phyloP scores from a whole-genome alignment of 1,284 basidiomycete species.

The Phellinidium pouzarii region DNA sequence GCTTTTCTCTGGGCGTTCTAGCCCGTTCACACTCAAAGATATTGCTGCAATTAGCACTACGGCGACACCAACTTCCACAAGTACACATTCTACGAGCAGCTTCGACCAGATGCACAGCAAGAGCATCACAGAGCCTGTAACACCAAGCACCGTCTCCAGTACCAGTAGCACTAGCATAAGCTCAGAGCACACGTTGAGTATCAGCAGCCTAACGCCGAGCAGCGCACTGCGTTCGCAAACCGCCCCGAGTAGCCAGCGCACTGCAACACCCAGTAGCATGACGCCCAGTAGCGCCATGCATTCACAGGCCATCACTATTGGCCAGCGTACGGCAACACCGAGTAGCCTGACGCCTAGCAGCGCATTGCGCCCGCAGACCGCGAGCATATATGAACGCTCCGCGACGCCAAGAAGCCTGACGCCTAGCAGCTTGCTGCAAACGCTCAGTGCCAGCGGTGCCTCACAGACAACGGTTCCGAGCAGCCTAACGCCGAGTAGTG shows the following conservation, averaged over 20 bases:
- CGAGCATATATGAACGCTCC: neutral
- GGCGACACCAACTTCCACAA: constrained; percentile 13
- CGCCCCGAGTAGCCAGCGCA: neutral
- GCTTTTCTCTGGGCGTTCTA: constrained; percentile 6
- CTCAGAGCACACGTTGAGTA: neutral
- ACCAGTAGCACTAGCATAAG: constrained; percentile 8
- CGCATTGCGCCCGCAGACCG: neutral
- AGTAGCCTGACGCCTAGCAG: constrained; percentile 9
- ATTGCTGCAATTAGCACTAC: constrained; percentile 7
- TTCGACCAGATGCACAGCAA: constrained; percentile 2
- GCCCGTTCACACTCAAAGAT: constrained; percentile 15
- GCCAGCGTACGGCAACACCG: neutral
- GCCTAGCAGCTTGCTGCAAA: constrained; percentile 14
- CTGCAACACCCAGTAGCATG: neutral
- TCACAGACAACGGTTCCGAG: neutral
- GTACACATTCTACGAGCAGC: constrained; percentile 2
- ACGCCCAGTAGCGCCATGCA: constrained; percentile 3
- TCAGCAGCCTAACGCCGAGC: constrained; percentile 11
- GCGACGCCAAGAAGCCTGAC: constrained; percentile 16
- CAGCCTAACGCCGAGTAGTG: constrained; percentile 12
- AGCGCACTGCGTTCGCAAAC: neutral
- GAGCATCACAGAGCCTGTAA: constrained; percentile 17
- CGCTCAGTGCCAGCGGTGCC: neutral
- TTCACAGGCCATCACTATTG: neutral
- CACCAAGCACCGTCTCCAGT: constrained; percentile 2